These are phyloP conservation scores for Plectranthus barbatus DNA, from an alignment of 257 asterid species.

Conservation along the genomic window DNA sequence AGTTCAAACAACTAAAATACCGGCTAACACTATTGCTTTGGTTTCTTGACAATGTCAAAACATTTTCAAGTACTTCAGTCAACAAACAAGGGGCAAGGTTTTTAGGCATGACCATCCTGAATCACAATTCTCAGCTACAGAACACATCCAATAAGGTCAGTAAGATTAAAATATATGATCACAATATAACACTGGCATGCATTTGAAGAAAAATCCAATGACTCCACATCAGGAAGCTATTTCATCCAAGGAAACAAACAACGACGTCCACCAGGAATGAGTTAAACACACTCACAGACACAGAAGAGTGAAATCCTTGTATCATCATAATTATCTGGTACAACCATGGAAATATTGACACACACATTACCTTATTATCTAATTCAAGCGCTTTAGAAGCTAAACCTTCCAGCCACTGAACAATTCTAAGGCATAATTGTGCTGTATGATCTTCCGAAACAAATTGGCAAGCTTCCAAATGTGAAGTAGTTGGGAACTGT, in stretches of 20 bases:
- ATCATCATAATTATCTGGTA: slow-evolving; percentile 3
- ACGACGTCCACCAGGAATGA: background rate
- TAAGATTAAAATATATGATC: background rate
- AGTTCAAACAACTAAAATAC: background rate
- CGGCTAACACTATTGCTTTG: background rate
- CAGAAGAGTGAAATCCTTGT: background rate
- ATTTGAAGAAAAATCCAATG: background rate
- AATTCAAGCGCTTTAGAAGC: slow-evolving; percentile 94
- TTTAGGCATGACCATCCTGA: background rate
- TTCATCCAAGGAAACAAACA: background rate
- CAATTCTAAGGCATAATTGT: slow-evolving; percentile 85
- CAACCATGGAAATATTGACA: slow-evolving; percentile 7
- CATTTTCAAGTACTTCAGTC: background rate
- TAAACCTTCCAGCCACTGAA: slow-evolving; percentile 97
- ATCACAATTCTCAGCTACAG: slow-evolving; percentile 3
- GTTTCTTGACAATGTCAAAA: background rate
- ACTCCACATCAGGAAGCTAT: background rate
- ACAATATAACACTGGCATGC: background rate
- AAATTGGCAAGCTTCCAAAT: slow-evolving; percentile 84
- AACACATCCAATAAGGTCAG: too few species aligned
- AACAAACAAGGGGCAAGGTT: background rate
- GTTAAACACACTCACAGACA: background rate
- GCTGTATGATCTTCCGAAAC: slow-evolving; percentile 67
- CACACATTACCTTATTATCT: slow-evolving; percentile 63
- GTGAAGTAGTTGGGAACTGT: slow-evolving; percentile 91